These are phyloP conservation scores for Chalciporus piperatus DNA, from an alignment of 768 basidiomycete genomes.

Conservation along the genomic window DNA sequence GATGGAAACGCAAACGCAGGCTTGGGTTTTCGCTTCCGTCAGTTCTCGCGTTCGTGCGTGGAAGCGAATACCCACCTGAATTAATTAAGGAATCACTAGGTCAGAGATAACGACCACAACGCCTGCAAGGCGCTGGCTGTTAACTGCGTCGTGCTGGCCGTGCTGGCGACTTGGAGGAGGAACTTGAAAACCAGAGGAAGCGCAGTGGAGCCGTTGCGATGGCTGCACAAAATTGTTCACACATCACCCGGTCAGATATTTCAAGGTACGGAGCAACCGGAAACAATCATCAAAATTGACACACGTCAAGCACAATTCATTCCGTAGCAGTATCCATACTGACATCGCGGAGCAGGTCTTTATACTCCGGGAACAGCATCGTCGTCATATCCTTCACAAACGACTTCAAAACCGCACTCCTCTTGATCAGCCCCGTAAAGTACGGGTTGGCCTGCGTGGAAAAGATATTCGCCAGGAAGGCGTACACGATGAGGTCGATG, in stretches of 20 bases:
- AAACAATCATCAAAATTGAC: not conserved
- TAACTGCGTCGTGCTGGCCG: conserved; percentile 8
- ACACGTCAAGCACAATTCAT: no score
- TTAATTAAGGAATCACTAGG: not conserved
- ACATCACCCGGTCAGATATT: not conserved
- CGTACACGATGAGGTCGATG: conserved; percentile 30
- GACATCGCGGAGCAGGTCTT: conserved; percentile 11
- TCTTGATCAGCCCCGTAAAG: conserved; percentile 22
- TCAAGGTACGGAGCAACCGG: not conserved
- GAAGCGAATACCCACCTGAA: conserved; percentile 13
- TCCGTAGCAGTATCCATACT: not conserved
- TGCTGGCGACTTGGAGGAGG: not conserved
- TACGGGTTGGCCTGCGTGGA: conserved; percentile 24
- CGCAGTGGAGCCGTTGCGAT: conserved; percentile 10
- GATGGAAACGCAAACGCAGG: no score
- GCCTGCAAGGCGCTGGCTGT: conserved; percentile 4
- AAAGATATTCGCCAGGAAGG: conserved; percentile 31
- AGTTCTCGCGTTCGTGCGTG: conserved; percentile 3
- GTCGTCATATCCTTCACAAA: conserved; percentile 26
- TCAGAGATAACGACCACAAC: not conserved
- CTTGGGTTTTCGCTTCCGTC: conserved; percentile 21
- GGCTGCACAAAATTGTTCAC: not conserved
- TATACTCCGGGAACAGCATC: conserved; percentile 29
- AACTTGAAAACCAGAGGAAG: not conserved
- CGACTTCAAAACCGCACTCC: conserved; percentile 13